A percentile compares a stretch with the other conserved stretches of the same genome.
Conservation (phyloP, 352 stramenopile species). For the Phytophthora tentaculata region DNA sequence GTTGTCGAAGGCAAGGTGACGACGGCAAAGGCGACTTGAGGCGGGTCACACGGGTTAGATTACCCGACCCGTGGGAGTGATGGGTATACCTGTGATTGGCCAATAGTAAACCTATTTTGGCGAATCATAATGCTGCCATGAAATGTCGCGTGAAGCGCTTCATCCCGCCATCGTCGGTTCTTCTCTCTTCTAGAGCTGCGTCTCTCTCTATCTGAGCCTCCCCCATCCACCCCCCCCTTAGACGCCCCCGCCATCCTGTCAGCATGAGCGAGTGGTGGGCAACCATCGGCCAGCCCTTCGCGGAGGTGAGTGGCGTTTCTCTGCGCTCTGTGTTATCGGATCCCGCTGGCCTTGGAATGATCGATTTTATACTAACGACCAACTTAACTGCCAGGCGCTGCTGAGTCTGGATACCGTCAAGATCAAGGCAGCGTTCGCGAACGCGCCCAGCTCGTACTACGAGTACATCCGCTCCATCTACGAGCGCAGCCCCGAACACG, state of each 20-base stretch:
- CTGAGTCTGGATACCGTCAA: conserved; percentile 61
- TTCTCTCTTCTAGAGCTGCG: conserved; percentile 8
- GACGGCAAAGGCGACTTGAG: background rate
- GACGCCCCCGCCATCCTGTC: conserved; percentile 1
- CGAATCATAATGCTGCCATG: conserved; percentile 12
- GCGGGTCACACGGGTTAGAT: background rate
- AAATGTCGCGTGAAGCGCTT: conserved; percentile 24
- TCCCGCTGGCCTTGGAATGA: no score
- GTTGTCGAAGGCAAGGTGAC: conserved; percentile 10
- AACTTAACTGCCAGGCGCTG: conserved; percentile 47
- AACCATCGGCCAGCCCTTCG: conserved; percentile 78
- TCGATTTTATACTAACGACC: conserved; percentile 14
- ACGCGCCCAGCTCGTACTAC: conserved; percentile 76
- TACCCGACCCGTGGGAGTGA: conserved; percentile 15
- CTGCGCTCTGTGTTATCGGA: background rate
- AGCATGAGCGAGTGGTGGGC: conserved; percentile 84
- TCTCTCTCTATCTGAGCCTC: conserved; percentile 1
- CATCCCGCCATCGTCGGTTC: conserved; percentile 21
- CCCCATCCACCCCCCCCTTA: background rate
- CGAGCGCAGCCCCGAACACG: conserved; percentile 91
- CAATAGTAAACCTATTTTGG: conserved; percentile 6
- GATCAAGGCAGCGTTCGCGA: conserved; percentile 68
- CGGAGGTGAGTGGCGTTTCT: conserved; percentile 48
- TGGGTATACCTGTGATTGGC: conserved; percentile 7
- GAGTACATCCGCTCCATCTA: conserved; percentile 88